Base-by-base conservation (phyloP, 108 stramenopile genomes). In the Hondaea fermentalgiana region DNA sequence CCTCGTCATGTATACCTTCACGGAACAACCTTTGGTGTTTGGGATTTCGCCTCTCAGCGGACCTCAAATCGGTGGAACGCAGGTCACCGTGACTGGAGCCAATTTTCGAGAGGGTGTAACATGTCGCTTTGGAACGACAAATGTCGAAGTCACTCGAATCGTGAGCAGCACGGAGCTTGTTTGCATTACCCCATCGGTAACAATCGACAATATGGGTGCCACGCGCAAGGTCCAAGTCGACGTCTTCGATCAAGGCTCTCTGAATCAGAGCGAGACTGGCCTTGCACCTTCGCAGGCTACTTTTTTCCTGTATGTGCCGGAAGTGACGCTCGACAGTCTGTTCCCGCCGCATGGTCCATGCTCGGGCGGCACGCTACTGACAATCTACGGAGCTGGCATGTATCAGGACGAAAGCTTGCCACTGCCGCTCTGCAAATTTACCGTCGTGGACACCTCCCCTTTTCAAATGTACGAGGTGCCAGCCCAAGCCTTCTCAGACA, bases 321-420 rank as follows among this genome's bases (percentile, higher is more conserved):
- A 94, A n/a, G 90, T 92, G 5, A 88, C 60, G 49, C 92, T 95
- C 17, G 45, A 44, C 21, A 87, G 69, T 42, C 87, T 96, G 28
- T 42, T 42, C 6, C 96, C 96, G 1, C 72, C 88, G 16, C 94
- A 91, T 53, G 96, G 95, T 5, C 93, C 94, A 29, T 72, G 72
- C 49, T 28, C 25, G 5, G 96, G 96, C 35, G 93, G 92, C 53
- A 96, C 96, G 42, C 89, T 72, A 42, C 90, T 96, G 19, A 60
- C 91, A 8, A 92, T 95, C 8, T 60, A 44, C 29, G 94, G 94
- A 5, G 90, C 88, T 5, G 90, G 90, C 72, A 8, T 35, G 35
- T 35, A 35, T 35, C 35, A 35, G 35, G 35, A 35, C 35, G 35
- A 35, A 35, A 35, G 35, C 35, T 0, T 35, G 35, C 35, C 35